Evolutionary conservation across 768 basidiomycete species (phyloP).

Genomic region (Russula compacta): DNA sequence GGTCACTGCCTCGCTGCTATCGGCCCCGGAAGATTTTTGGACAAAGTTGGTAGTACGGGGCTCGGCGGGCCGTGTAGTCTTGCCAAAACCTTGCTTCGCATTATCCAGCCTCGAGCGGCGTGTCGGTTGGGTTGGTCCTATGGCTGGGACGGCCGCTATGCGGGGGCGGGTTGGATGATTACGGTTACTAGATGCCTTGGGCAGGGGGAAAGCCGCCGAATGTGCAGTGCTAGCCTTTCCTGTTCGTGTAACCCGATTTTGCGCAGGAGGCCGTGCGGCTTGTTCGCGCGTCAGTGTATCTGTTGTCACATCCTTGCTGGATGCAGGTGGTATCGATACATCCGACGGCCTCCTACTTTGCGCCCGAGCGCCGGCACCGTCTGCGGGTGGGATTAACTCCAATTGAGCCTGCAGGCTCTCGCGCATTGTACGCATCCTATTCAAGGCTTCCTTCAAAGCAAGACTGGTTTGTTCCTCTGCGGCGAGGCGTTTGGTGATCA

Average conservation of each 20-base stretch:
- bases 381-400: background rate
- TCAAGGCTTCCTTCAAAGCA: slow-evolving; percentile 13
- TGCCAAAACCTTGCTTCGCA: background rate
- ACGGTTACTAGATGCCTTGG: slow-evolving; percentile 7
- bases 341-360: background rate
- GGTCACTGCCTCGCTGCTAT: slow-evolving; percentile 7
- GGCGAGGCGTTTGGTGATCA: slow-evolving; percentile 18
- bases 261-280: slow-evolving; percentile 14
- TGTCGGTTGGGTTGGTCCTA: background rate
- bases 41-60: background rate
- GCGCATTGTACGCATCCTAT: slow-evolving; percentile 16
- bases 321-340: slow-evolving; percentile 6
- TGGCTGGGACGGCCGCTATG: background rate
- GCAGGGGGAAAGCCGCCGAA: slow-evolving; percentile 8
- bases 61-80: background rate
- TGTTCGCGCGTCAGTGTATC: background rate
- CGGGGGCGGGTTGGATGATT: slow-evolving; percentile 4
- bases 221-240: background rate
- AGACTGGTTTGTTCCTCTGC: slow-evolving; percentile 9
- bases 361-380: slow-evolving; percentile 8
- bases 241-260: background rate
- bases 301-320: slow-evolving; percentile 16
- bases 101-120: slow-evolving; percentile 1
- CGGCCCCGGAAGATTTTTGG: background rate
- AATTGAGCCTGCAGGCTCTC: slow-evolving; percentile 17